Evolutionary conservation across 2,329 filamentous ascomycete genomes (phyloP).

Genomic region (Huntiella omanensis): DNA sequence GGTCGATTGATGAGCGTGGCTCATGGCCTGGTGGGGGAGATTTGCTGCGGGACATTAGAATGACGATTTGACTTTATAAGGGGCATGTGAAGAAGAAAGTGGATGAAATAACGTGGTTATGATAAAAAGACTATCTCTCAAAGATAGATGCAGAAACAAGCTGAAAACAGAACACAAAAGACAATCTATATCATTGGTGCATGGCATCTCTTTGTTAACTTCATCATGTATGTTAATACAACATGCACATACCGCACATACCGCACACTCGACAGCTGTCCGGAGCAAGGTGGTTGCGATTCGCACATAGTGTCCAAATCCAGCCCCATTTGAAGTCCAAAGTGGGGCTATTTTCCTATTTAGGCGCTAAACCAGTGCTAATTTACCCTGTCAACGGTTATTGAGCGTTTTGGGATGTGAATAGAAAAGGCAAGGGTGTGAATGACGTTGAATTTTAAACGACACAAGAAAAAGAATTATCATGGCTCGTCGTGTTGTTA

Average conservation of each 20-base stretch:
- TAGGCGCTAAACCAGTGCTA: background rate
- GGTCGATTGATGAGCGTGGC: conserved; percentile 5
- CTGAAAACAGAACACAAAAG: background rate
- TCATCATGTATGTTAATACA: too few relatives aligned
- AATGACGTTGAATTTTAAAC: too few relatives aligned
- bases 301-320: background rate
- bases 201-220: too few relatives aligned
- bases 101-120: background rate
- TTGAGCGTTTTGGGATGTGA: too few relatives aligned
- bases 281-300: background rate
- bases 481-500: conserved; percentile 48
- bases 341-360: background rate
- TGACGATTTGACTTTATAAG: background rate
- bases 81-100: background rate
- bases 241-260: too few relatives aligned
- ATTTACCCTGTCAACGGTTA: background rate
- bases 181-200: background rate
- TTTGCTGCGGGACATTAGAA: background rate
- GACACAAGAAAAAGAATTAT: background rate
- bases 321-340: background rate
- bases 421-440: too few relatives aligned
- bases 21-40: background rate
- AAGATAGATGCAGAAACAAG: background rate
- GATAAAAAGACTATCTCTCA: background rate
- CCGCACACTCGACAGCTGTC: too few relatives aligned